Base-by-base conservation (phyloP, 1,284 basidiomycete genomes). In the Lentinus polychrous region DNA sequence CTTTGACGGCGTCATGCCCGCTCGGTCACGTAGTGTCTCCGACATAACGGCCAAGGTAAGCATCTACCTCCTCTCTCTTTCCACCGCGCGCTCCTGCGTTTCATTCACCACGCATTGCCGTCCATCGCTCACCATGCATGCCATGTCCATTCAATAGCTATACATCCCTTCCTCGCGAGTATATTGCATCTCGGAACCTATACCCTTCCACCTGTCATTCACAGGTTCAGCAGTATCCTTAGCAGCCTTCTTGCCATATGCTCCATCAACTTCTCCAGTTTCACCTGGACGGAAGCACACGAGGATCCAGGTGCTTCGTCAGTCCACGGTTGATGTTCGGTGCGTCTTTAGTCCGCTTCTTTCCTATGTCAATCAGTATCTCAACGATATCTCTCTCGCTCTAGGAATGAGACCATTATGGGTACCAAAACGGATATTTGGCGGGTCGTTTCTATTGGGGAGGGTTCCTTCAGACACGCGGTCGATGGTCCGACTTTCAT, bases 391-490 rank as follows among this genome's bases (percentile, higher is more conserved):
- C 7, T 12, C 17, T 10, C 34, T 39, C 15, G 20, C 18, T 10
- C 7, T 34, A 65, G 63, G 33, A 63, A 62, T 44, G 45, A 56
- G 14, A 42, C 57, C n/a, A 44, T 63, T 8, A 45, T 61, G 46
- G 63, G 63, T 0, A 75, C 76, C 14, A 84, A 81, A 59, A 76
- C 81, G 1, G 79, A 86, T 54, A 86, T 87, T 38, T 87, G 84
- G 83, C 70, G 76, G 48, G 72, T 79, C 0, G 75, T 78, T 51
- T 70, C 65, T 46, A 79, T 86, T 38, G 84, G 84, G 15, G 78
- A 81, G 56, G 85, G 74, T 3, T 65, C 63, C 3, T 84, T 87
- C 55, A 71, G 61, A 53, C 76, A 74, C 55, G 67, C 70, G 50
- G 83, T 86, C 20, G 78, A 79, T 55, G 81, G 80, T 3, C 63